Evolutionary conservation across 202 grass and related monocot species (phyloP), one percentile per base, ranked within the genome.

Genomic region (Elaeis oleifera): DNA sequence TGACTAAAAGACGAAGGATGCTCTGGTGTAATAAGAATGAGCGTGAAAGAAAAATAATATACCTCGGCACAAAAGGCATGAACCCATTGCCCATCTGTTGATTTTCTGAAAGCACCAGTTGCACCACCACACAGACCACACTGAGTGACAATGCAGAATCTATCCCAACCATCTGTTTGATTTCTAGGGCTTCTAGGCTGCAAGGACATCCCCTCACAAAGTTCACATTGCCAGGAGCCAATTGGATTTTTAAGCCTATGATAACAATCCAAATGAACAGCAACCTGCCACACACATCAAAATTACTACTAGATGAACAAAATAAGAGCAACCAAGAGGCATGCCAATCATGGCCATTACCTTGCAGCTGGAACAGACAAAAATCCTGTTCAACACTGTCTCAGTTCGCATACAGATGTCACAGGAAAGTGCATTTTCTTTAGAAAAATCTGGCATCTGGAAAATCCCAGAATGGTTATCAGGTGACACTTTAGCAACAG

Each of bases 21-120:
- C 31, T 64, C 56, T 22, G 53, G 49, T 39, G 16, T 60, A 49
- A 59, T 16, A 9, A 26, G 9, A 74, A 68, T 6, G 56, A 53
- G 65, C 68, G 14, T 4, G 56, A 49, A 70, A 31, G 66, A 59
- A 18, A 53, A 77, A 31, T 60, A 80, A 85, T 49, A 14, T 90
- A 96, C 91, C 91, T 99, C 94, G 18, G 94, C 85, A 87, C 94
- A 99, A 55, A 99, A 99, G 23, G 94, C 88, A 87, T 99, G 94
- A 83, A 89, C 79, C 94, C 94, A 99, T 50, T 79, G 80, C 27
- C 70, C 83, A 48, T 86, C 80, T 71, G 63, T 60, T 54, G 94
- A 82, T 69, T 94, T 99, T 71, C 85, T 84, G 73, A 99, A 89
- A 73, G 94, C 85, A 80, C 94, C 94, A 65, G 71, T 76, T 53